Evolutionary conservation across 495 filamentous ascomycete genomes (phyloP), one percentile per base, ranked within the genome.

Genomic region (Evernia prunastri): DNA sequence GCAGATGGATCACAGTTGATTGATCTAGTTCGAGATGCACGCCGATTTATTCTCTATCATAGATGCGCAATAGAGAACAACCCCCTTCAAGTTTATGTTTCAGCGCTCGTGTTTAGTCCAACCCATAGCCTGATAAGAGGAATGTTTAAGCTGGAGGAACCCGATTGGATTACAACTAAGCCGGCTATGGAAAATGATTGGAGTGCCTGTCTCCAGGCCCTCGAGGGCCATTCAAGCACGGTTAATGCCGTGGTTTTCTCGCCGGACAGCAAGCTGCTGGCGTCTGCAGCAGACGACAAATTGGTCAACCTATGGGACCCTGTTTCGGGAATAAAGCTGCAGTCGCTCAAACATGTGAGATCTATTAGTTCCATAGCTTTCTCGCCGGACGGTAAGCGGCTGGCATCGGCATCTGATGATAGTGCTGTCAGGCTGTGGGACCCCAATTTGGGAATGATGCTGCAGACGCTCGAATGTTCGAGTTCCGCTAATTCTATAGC

Each of bases 21-120:
- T 35, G 23, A 54, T 27, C 59, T 72, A 58, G 60, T 73, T 65
- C 56, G 47, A 66, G 67, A 77, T 66, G 69, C 68, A 42, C 61
- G 51, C 45, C 71, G 68, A 65, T 75, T 73, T 64, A 67, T 74
- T 37, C 60, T 70, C 56, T 71, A 65, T 66, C 62, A 71, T 35
- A 69, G 63, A 39, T 27, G 18, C 27, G 67, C 59, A 37, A 74
- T 76, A 63, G 71, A 71, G 61, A 65, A 54, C 23, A 33, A 51
- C 59, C 73, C 74, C 60, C 73, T 76, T 33, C 74, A 76, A 60
- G 67, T 63, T 59, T 76, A 76, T 66, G 47, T 49, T 15, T 76
- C 74, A 51, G 73, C 71, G 27, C 65, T 76, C 23, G 18, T 76
- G 49, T 76, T 75, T 60, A 75, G 73, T 66, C 73, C 73, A 53